Conservation (phyloP, 306 rosid species). For the Vigna hirtella region DNA sequence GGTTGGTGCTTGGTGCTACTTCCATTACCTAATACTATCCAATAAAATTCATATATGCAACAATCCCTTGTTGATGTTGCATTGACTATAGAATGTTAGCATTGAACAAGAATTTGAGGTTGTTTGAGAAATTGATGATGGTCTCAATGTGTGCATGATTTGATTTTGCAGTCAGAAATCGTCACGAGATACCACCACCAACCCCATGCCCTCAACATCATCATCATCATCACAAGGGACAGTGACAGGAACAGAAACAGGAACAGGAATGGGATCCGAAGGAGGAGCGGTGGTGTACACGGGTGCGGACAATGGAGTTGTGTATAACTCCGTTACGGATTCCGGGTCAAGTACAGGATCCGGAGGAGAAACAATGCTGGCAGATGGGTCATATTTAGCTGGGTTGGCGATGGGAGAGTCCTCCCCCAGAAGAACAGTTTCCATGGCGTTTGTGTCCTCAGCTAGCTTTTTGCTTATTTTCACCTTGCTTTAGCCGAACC, state of each 20-base stretch:
- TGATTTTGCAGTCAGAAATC: conserved; percentile 74
- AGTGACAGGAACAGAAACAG: conserved; percentile 31
- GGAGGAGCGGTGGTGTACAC: conserved; percentile 38
- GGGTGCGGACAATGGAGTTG: conserved; percentile 41
- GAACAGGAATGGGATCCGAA: conserved; percentile 39
- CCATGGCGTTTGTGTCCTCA: conserved; percentile 26
- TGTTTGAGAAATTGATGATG: neutral
- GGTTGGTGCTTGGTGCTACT: conserved; percentile 35
- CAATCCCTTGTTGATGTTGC: no score
- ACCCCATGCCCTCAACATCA: conserved; percentile 52
- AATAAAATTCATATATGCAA: neutral
- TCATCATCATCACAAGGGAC: conserved; percentile 50
- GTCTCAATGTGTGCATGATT: conserved; percentile 12
- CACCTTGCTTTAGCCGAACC: conserved; percentile 49
- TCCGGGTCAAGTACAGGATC: conserved; percentile 46
- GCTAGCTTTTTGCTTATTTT: conserved; percentile 40
- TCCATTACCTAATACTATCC: conserved; percentile 8
- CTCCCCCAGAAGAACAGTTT: conserved; percentile 49
- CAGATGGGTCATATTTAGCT: conserved; percentile 91
- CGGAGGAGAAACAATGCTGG: conserved; percentile 49
- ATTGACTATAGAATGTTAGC: neutral
- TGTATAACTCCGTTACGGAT: conserved; percentile 21
- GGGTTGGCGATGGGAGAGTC: conserved; percentile 98
- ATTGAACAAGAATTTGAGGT: neutral
- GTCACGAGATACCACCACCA: conserved; percentile 42